A percentile compares a stretch with the other conserved stretches of the same genome.
Conservation (phyloP, 169 alveolate species). For the Eimeria nieschulzi region DNA sequence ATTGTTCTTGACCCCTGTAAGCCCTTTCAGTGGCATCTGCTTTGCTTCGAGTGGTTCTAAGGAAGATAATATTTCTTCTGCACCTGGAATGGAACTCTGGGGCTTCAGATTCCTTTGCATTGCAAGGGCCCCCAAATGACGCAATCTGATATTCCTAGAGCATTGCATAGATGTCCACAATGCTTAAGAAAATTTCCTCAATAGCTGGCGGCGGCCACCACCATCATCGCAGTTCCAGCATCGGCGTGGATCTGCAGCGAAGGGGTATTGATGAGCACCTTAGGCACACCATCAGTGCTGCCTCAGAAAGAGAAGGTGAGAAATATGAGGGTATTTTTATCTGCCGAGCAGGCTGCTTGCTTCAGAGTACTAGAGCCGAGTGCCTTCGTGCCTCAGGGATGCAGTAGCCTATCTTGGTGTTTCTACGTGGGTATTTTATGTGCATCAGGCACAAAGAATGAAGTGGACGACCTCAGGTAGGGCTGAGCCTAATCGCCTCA, state of each 20-base stretch:
- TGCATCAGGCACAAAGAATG: conserved; percentile 38
- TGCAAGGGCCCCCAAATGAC: too few species aligned
- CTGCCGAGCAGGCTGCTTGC: too few species aligned
- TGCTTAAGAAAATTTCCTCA: conserved; percentile 54
- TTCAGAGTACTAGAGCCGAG: too few species aligned
- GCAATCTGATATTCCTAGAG: too few species aligned
- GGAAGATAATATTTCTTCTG: too few species aligned
- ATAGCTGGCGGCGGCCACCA: conserved; percentile 37
- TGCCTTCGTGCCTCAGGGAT: background rate
- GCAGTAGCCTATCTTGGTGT: background rate
- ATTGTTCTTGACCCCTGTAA: too few species aligned
- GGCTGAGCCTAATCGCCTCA: background rate
- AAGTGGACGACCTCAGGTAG: conserved; percentile 52
- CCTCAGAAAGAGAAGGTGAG: conserved; percentile 53
- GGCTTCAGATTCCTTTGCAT: too few species aligned
- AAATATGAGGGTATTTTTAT: background rate
- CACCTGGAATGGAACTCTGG: too few species aligned
- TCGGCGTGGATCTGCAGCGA: conserved; percentile 7
- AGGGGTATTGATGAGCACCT: conserved; percentile 15
- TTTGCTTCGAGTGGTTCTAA: too few species aligned
- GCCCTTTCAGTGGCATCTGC: too few species aligned
- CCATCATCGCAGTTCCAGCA: background rate
- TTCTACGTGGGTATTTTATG: background rate
- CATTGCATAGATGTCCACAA: background rate
- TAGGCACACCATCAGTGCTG: conserved; percentile 18